Conservation (phyloP, 2,329 filamentous ascomycete species). For the Aotearoamyces nothofagi region DNA sequence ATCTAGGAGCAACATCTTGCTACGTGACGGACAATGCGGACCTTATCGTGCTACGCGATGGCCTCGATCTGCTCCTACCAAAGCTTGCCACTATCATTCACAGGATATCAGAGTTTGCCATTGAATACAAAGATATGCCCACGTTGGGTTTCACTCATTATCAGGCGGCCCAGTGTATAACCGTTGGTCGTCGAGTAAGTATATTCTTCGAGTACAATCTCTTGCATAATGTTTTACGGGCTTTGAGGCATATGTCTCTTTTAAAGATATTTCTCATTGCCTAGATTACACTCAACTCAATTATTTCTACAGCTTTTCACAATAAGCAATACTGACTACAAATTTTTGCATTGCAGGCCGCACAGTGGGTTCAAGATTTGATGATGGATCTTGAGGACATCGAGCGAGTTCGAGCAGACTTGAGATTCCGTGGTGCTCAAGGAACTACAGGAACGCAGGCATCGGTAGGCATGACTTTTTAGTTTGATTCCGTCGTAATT, state of each 20-base stretch:
- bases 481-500: too few relatives aligned
- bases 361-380: slow-evolving; percentile 63
- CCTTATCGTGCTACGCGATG: slow-evolving; percentile 62
- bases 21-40: slow-evolving; percentile 56
- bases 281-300: too few relatives aligned
- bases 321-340: slow-evolving; percentile 25
- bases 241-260: too few relatives aligned
- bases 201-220: too few relatives aligned
- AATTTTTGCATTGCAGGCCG: slow-evolving; percentile 34
- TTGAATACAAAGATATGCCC: slow-evolving; percentile 56
- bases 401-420: slow-evolving; percentile 49
- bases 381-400: slow-evolving; percentile 63
- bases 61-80: slow-evolving; percentile 57
- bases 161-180: slow-evolving; percentile 40
- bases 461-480: too few relatives aligned
- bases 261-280: too few relatives aligned
- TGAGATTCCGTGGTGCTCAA: slow-evolving; percentile 58
- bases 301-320: not conserved
- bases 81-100: slow-evolving; percentile 69
- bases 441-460: slow-evolving; percentile 61
- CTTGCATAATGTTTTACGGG: too few relatives aligned
- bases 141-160: slow-evolving; percentile 67
- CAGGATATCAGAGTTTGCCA: slow-evolving; percentile 58
- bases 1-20: slow-evolving; percentile 36
- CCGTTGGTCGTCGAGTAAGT: slow-evolving; percentile 16